Evolutionary conservation across 345 rosid species (phyloP).

Genomic region (Gossypium herbaceum): DNA sequence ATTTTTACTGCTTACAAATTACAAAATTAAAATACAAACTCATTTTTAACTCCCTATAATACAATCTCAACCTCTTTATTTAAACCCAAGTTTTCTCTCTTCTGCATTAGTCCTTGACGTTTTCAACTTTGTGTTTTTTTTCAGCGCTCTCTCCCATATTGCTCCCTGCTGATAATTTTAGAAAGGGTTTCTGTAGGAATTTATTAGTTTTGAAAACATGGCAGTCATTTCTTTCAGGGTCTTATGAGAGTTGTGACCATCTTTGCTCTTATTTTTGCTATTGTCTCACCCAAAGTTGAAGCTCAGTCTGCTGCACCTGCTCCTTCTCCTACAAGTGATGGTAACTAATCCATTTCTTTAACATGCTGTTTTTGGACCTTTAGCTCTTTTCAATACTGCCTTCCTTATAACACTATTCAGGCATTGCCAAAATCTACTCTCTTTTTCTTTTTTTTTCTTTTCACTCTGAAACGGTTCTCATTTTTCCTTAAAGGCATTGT

Average conservation of each 20-base stretch:
- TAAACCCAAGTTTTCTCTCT: background rate
- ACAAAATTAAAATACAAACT: background rate
- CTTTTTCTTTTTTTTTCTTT: background rate
- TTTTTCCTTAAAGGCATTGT: background rate
- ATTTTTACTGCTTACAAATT: background rate
- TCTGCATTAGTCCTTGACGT: background rate
- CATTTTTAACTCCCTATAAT: background rate
- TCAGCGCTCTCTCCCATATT: background rate
- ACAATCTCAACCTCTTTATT: background rate
- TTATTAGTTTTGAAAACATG: background rate
- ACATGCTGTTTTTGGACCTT: background rate
- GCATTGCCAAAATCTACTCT: no score
- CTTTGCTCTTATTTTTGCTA: slow-evolving; percentile 26
- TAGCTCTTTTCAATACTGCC: background rate
- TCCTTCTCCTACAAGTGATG: slow-evolving; percentile 68
- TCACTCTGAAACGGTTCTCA: background rate
- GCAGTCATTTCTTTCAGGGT: slow-evolving; percentile 13
- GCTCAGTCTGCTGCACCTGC: slow-evolving; percentile 46
- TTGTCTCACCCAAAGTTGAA: slow-evolving; percentile 30
- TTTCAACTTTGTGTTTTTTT: background rate
- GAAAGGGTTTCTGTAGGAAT: background rate
- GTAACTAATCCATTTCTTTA: slow-evolving; percentile 21
- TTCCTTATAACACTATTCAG: no score
- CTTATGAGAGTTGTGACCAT: slow-evolving; percentile 25
- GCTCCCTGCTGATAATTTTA: background rate